Conservation (phyloP, 108 stramenopile species). For the Pinguiococcus pyrenoidosus region DNA sequence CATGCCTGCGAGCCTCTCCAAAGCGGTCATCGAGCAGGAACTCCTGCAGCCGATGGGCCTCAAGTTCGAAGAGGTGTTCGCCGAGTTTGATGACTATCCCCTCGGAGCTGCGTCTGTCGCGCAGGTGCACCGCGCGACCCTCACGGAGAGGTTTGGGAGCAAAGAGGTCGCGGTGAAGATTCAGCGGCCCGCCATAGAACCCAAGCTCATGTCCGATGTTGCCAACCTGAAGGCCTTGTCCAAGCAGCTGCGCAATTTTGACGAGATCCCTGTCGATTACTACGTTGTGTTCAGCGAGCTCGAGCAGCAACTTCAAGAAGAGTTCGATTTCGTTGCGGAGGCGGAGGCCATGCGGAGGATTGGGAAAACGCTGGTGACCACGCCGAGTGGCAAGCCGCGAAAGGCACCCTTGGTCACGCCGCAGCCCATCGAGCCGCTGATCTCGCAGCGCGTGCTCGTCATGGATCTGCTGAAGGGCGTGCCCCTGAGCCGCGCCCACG, state of each 20-base stretch:
- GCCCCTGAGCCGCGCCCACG: conserved; percentile 62
- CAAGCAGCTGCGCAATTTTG: conserved; percentile 60
- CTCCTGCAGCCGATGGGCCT: conserved; percentile 44
- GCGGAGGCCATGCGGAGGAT: conserved; percentile 87
- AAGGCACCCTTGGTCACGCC: conserved; percentile 69
- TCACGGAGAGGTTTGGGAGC: conserved; percentile 35
- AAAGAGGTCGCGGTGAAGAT: conserved; percentile 84
- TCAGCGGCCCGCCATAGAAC: conserved; percentile 75
- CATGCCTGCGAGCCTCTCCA: conserved; percentile 55
- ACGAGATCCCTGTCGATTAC: conserved; percentile 71
- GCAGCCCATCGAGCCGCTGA: conserved; percentile 62
- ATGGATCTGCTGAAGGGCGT: conserved; percentile 40
- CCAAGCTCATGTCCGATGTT: conserved; percentile 77
- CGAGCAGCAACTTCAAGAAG: conserved; percentile 65
- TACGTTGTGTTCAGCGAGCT: conserved; percentile 76
- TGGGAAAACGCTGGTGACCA: conserved; percentile 43
- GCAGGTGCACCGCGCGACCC: conserved; percentile 59
- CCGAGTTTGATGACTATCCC: conserved; percentile 70
- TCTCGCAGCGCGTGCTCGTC: conserved; percentile 61
- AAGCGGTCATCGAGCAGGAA: conserved; percentile 39
- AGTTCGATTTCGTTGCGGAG: conserved; percentile 85
- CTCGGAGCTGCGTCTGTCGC: conserved; percentile 78
- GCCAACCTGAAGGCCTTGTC: conserved; percentile 68
- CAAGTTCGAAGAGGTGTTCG: conserved; percentile 61
- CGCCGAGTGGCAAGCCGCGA: conserved; percentile 38